Base-by-base conservation (phyloP, 2,329 filamentous ascomycete species). In the Cryphonectria carpinicola region DNA sequence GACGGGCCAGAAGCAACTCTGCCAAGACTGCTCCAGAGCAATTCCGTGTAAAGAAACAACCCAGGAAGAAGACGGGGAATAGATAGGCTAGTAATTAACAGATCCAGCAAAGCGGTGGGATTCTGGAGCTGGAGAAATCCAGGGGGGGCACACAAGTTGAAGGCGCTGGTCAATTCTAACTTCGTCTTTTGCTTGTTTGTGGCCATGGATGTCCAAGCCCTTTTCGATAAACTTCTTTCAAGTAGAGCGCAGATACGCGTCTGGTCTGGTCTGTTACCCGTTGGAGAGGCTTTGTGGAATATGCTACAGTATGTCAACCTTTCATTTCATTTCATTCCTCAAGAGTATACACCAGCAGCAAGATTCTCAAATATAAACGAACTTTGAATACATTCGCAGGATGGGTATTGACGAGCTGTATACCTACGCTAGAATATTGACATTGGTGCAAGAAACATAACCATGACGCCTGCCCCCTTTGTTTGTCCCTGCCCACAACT, bases 401-500 rank as follows among this genome's bases (percentile, higher is more conserved):
- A 56, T 52, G 17, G 65, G 65, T 66, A 66, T 66, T 58, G 22
- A 52, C 43, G 14, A 52, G 37, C 35, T 41, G 35, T 39, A 10
- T 56, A 35, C 22, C n/a, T 46, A 56, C 37, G 54, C 52, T 43
- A 49, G 25, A 52, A n/a, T 28, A n/a, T 46, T 28, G 25, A 37
- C 49, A 7, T 46, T 41, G 22, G 39, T 19, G 25, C 11, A 25
- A 46, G 10, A 19, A 60, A 35, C 32, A 67, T 19, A 25, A 63
- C 17, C 41, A 22, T 56, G 32, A 72, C 68, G 43, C 70, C 70
- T 54, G 28, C 19, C 2, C 25, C 10, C 39, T 61, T 66, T 37
- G n/a, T 19, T 62, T 56, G 19, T 35, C 56, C 61, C 28, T 32
- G 19, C 39, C 67, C 43, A 32, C 3, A 67, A 73, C 69, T 67